phyloP scores from a whole-genome alignment of 2,329 filamentous ascomycete genomes.

The Microsporum canis region DNA sequence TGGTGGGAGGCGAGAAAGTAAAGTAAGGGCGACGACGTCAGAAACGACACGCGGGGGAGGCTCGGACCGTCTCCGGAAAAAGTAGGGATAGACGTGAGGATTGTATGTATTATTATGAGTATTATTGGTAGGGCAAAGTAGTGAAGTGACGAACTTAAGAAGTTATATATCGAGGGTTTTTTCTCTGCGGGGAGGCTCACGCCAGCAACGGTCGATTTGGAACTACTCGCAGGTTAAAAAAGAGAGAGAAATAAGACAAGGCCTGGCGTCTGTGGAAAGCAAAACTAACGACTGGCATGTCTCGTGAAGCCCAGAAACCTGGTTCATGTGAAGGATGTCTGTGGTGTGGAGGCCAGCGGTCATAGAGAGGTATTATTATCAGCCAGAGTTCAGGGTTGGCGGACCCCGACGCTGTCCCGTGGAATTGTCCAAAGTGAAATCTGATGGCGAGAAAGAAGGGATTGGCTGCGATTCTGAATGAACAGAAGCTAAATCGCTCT shows the following conservation, averaged over 20 bases:
- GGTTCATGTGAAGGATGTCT: conserved; percentile 1
- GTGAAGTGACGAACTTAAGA: not conserved
- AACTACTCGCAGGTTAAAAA: not conserved
- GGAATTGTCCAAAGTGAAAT: not conserved
- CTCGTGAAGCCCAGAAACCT: not conserved
- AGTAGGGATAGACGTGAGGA: not conserved
- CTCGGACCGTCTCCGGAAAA: not conserved
- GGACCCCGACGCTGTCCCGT: not conserved
- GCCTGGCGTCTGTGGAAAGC: not conserved
- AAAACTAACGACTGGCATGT: not conserved
- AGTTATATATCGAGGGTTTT: not conserved
- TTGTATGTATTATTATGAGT: not conserved
- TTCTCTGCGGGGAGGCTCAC: not conserved
- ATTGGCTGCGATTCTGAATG: not conserved
- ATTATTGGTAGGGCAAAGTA: not conserved
- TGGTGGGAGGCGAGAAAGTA: not conserved
- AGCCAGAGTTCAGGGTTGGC: not conserved
- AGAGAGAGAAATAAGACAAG: not conserved
- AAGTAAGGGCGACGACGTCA: not conserved
- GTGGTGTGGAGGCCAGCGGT: not conserved
- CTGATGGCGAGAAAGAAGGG: not conserved
- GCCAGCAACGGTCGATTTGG: not conserved
- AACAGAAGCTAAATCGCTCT: not conserved
- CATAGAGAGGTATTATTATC: not conserved
- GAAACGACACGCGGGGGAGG: not conserved